Base-by-base conservation (phyloP, 176 grass and related monocot species). In the Areca catechu region DNA sequence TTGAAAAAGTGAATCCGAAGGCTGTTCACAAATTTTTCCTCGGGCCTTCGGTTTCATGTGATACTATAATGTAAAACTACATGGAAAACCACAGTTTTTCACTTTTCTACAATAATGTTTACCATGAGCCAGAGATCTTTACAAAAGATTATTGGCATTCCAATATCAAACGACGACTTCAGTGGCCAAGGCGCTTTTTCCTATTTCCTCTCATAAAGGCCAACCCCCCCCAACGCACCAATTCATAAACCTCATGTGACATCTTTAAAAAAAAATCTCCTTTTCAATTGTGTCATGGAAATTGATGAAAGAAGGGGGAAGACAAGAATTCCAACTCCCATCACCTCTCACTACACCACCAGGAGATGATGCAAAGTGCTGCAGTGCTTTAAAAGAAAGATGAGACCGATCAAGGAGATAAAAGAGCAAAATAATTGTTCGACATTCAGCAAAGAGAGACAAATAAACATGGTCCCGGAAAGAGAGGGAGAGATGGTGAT, bases 331-430 rank as follows among this genome's bases (percentile, higher is more conserved):
- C 24, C 18, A 59, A 28, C 16, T 59, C 57, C 16, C 57, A 37
- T 60, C 29, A 60, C 17, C n/a, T 18, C 23, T 60, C 57, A 25
- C 25, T 4, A 4, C 57, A 60, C 6, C 53, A 59, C 24, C 27
- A 19, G 17, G 3, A 60, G 10, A 20, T 55, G 7, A 20, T 55
- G 18, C 12, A 19, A 19, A 20, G 53, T 54, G 53, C 19, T 3
- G 7, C 20, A 20, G 22, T 43, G 34, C 10, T 43, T 43, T 10
- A 55, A 55, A 21, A 21, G 53, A 55, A 21, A 55, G 57, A 60
- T 9, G 22, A 60, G 57, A 25, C 24, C 57, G 57, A 25, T 16
- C 57, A 60, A 60, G 29, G 23, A 19, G 57, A 60, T 60, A 15
- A 19, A 15, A 19, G 24, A 30, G 28, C 25, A 34, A 60, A 60